phyloP scores from a whole-genome alignment of 225 moss, liverwort and hornwort genomes.

The Pseudisothecium myosuroides region DNA sequence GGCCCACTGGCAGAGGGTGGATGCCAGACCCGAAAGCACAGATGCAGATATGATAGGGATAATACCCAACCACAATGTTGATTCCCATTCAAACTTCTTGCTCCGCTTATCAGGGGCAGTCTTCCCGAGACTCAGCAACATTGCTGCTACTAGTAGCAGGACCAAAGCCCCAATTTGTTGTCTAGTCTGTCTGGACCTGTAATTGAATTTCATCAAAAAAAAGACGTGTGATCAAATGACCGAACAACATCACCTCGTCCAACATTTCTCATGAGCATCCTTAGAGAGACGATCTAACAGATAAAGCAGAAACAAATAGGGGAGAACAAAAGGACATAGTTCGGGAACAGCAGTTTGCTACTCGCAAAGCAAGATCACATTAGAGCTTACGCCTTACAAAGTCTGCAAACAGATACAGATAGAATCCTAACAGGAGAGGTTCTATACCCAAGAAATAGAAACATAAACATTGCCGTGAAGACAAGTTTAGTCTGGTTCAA shows the following conservation, averaged over 20 bases:
- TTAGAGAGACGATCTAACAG: background rate
- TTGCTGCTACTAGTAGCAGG: constrained; percentile 64
- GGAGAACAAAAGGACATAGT: background rate
- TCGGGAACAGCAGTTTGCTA: background rate
- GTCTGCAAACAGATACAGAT: background rate
- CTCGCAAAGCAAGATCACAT: background rate
- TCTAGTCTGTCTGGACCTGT: constrained; percentile 72
- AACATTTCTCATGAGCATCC: background rate
- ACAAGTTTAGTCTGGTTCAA: constrained; percentile 96
- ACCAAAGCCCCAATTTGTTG: constrained; percentile 72
- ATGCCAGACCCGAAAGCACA: constrained; percentile 84
- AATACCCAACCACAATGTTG: constrained; percentile 65
- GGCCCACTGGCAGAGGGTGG: constrained; percentile 97
- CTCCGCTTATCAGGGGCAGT: constrained; percentile 25
- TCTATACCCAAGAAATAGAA: constrained; percentile 62
- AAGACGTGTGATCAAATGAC: background rate
- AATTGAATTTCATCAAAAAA: background rate
- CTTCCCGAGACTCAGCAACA: constrained; percentile 70
- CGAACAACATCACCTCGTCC: background rate
- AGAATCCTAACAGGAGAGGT: background rate
- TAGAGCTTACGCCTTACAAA: background rate
- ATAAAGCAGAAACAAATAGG: background rate
- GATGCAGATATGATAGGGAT: constrained; percentile 81
- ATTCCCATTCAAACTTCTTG: constrained; percentile 31
- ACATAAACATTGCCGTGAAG: constrained; percentile 93